A percentile compares a stretch with the other conserved stretches of the same genome.
These are phyloP conservation scores for Candida suzukii DNA, from an alignment of 805 yeast genomes.

Conservation along the genomic window DNA sequence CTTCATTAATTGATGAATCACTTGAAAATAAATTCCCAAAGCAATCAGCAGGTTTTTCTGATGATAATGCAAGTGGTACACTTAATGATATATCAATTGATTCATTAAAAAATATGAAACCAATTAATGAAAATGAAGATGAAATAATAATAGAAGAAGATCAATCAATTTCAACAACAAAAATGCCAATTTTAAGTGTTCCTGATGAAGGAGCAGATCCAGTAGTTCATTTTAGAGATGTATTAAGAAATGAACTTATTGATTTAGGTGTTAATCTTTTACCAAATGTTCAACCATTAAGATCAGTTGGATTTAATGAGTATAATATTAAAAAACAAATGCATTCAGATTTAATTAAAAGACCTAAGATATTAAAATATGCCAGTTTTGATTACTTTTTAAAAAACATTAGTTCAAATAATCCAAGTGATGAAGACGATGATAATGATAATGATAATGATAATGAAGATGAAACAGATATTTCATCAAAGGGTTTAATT, in stretches of 20 bases:
- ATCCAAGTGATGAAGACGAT: background rate
- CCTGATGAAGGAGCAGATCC: background rate
- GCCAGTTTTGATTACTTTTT: background rate
- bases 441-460: background rate
- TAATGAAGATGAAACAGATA: background rate
- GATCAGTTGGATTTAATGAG: conserved; percentile 1
- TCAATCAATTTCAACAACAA: background rate
- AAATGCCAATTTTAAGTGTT: too few relatives aligned
- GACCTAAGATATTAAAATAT: background rate
- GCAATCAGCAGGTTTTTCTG: too few relatives aligned
- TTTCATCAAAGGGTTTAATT: background rate
- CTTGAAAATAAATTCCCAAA: too few relatives aligned
- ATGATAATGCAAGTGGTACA: too few relatives aligned
- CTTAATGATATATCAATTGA: too few relatives aligned
- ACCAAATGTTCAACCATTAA: background rate
- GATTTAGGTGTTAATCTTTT: conserved; percentile 3
- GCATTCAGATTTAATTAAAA: background rate
- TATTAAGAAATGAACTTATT: background rate
- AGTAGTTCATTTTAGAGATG: background rate
- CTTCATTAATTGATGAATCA: too few relatives aligned
- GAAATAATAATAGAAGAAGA: background rate
- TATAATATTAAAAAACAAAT: background rate
- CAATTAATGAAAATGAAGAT: too few relatives aligned
- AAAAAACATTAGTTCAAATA: too few relatives aligned
- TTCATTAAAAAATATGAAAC: too few relatives aligned